Evolutionary conservation across 805 yeast species (phyloP).

Genomic region (Metschnikowia colocasiae): DNA sequence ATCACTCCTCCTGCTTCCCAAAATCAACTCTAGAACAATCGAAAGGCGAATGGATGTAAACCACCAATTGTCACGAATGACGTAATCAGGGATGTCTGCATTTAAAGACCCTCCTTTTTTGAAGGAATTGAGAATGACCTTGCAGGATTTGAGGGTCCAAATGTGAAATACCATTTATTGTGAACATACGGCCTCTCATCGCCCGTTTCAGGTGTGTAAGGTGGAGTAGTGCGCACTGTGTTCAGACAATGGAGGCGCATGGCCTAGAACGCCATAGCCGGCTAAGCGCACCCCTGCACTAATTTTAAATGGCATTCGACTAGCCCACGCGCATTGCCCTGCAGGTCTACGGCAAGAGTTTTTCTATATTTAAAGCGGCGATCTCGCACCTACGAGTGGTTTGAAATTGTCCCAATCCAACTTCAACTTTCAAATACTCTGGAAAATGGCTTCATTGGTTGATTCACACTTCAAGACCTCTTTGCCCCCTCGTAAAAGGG

Average conservation of each 20-base stretch:
- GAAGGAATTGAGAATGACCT: neutral
- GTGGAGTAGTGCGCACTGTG: neutral
- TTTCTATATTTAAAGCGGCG: slow-evolving; percentile 2
- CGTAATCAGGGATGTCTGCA: neutral
- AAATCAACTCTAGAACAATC: too few species aligned
- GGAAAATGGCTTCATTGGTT: slow-evolving; percentile 12
- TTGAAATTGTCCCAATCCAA: slow-evolving; percentile 1
- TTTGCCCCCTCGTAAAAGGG: slow-evolving; percentile 93
- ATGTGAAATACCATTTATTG: neutral
- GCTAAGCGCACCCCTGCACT: slow-evolving; percentile 4
- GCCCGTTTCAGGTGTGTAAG: neutral
- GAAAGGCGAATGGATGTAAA: neutral
- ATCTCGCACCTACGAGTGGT: neutral
- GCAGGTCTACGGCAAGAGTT: slow-evolving; percentile 1
- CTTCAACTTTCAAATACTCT: neutral
- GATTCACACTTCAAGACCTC: slow-evolving; percentile 37
- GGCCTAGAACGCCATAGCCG: slow-evolving; percentile 6
- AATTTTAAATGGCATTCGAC: neutral
- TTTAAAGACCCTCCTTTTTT: neutral
- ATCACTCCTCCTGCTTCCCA: neutral
- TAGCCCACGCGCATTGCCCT: neutral
- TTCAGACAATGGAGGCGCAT: slow-evolving; percentile 1
- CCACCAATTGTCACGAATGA: neutral
- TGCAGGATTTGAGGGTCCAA: neutral
- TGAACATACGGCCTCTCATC: neutral